Evolutionary conservation across 139 green algal genomes (phyloP).

Genomic region (Nannochloris sp.): DNA sequence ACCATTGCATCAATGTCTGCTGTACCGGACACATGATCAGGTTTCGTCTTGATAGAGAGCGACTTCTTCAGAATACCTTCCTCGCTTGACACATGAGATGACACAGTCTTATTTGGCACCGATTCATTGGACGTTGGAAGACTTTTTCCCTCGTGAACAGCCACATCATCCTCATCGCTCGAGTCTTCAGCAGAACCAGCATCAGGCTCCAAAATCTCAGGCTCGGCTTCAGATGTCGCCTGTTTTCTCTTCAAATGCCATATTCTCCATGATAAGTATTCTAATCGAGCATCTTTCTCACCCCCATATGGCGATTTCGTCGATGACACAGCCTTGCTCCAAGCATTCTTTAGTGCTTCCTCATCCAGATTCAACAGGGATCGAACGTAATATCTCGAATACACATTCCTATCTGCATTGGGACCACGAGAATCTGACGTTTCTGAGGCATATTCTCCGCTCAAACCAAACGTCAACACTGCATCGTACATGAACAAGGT

Average conservation of each 20-base stretch:
- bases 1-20: constrained; percentile 15
- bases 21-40: neutral
- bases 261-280: constrained; percentile 78
- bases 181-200: neutral
- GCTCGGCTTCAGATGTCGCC: constrained; percentile 13
- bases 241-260: constrained; percentile 71
- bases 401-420: constrained; percentile 31
- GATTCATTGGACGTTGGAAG: neutral
- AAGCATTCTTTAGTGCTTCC: constrained; percentile 55
- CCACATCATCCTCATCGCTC: neutral
- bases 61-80: neutral
- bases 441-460: constrained; percentile 32
- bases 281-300: constrained; percentile 61
- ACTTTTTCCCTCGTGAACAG: constrained; percentile 10
- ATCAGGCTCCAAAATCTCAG: constrained; percentile 5
- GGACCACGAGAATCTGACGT: constrained; percentile 19
- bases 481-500: constrained; percentile 4
- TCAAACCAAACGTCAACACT: constrained; percentile 44
- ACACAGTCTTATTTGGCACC: neutral
- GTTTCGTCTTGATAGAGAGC: neutral
- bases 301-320: constrained; percentile 19
- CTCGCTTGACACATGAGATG: neutral
- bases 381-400: constrained; percentile 62
- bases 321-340: constrained; percentile 48
- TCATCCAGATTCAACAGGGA: constrained; percentile 68